phyloP scores from a whole-genome alignment of 768 basidiomycete genomes.

The Thelephora ganbajun region DNA sequence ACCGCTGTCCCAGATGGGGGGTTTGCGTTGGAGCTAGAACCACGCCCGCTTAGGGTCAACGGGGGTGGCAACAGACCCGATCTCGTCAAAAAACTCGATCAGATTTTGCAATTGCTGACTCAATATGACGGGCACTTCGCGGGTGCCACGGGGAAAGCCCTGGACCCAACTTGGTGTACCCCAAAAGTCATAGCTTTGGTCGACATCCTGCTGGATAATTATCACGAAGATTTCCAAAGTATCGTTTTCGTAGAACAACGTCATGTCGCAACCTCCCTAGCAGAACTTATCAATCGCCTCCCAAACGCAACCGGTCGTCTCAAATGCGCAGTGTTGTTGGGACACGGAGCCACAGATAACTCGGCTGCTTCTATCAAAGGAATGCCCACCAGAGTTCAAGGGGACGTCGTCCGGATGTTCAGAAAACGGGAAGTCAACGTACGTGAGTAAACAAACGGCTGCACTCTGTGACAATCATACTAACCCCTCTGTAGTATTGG shows the following conservation, averaged over 20 bases:
- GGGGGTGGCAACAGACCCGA: constrained; percentile 1
- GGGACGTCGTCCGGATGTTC: constrained; percentile 51
- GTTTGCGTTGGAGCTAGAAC: constrained; percentile 8
- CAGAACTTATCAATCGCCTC: constrained; percentile 46
- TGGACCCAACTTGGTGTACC: constrained; percentile 52
- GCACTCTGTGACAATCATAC: not conserved
- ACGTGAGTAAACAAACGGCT: constrained; percentile 27
- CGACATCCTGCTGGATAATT: constrained; percentile 41
- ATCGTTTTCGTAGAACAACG: constrained; percentile 85
- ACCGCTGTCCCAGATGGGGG: constrained; percentile 10
- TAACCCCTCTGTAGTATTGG: constrained; percentile 36
- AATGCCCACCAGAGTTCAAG: constrained; percentile 37
- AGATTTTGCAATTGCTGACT: constrained; percentile 34
- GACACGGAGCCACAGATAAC: constrained; percentile 38
- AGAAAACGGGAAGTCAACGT: constrained; percentile 52
- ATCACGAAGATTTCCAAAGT: constrained; percentile 49
- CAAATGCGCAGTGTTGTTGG: constrained; percentile 52
- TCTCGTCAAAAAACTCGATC: constrained; percentile 29
- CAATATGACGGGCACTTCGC: constrained; percentile 27
- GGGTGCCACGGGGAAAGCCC: constrained; percentile 22
- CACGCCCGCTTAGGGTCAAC: constrained; percentile 6
- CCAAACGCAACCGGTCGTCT: constrained; percentile 44
- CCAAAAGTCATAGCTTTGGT: constrained; percentile 58
- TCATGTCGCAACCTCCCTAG: constrained; percentile 60
- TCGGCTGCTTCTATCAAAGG: constrained; percentile 25